Percentiles rank a stretch among this genome's conserved stretches.
These are phyloP conservation scores for Tephrocybe sp. DNA, from an alignment of 768 basidiomycete species.

Conservation along the genomic window DNA sequence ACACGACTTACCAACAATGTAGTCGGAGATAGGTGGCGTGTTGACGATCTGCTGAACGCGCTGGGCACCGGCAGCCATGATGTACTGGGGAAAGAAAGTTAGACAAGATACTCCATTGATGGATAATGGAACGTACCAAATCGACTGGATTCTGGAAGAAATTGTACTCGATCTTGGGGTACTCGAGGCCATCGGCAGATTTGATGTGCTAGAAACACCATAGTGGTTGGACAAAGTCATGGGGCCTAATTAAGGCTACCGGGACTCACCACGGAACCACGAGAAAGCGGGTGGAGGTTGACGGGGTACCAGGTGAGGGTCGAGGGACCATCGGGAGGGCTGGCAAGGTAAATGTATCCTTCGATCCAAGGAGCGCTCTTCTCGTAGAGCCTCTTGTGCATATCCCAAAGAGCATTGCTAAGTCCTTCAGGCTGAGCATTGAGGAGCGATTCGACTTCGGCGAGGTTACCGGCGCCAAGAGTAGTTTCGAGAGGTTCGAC, in stretches of 20 bases:
- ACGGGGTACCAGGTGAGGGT: not conserved
- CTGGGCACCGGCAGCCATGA: constrained; percentile 3
- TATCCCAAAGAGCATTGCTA: not conserved
- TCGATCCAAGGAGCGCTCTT: not conserved
- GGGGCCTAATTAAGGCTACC: not conserved
- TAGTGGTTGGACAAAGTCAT: too few relatives aligned
- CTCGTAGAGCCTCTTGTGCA: not conserved
- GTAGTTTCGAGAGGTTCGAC: not conserved
- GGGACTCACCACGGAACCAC: constrained; percentile 2
- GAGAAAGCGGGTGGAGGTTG: not conserved
- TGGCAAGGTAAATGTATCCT: not conserved
- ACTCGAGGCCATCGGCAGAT: not conserved
- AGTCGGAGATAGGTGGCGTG: constrained; percentile 2
- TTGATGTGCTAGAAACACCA: not conserved
- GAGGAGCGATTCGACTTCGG: not conserved
- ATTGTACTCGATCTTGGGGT: constrained; percentile 6
- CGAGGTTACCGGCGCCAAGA: not conserved
- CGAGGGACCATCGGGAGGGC: constrained; percentile 1
- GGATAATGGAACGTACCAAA: not conserved
- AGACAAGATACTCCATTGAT: not conserved
- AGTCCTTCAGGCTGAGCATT: not conserved
- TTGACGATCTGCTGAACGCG: not conserved
- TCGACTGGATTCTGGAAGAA: constrained; percentile 8
- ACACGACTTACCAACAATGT: not conserved
- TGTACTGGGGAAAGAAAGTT: not conserved